phyloP scores from a whole-genome alignment of 768 basidiomycete species.

The Leccinum truebloodii region DNA sequence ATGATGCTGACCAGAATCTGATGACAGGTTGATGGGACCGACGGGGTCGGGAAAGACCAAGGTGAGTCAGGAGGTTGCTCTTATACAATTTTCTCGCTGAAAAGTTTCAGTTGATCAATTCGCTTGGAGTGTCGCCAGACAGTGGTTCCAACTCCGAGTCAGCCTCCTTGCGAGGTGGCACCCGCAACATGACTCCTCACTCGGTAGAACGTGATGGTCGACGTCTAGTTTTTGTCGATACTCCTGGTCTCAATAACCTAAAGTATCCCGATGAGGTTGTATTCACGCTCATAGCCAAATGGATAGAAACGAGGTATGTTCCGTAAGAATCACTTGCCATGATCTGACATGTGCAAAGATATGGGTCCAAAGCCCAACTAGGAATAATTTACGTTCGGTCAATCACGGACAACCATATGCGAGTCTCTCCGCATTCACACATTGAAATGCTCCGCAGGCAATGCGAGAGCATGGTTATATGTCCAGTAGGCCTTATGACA shows the following conservation, averaged over 20 bases:
- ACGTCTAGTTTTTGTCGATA: conserved; percentile 7
- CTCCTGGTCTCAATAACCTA: conserved; percentile 8
- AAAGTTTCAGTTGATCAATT: conserved; percentile 6
- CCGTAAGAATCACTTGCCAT: neutral
- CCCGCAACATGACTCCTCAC: neutral
- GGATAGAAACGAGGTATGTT: conserved; percentile 2
- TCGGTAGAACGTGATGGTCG: conserved; percentile 2
- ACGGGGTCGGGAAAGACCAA: conserved; percentile 12
- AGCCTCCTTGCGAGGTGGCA: neutral
- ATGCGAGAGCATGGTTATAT: neutral
- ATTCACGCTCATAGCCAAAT: conserved; percentile 1
- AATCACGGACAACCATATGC: conserved; percentile 7
- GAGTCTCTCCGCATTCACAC: neutral
- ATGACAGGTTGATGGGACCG: neutral
- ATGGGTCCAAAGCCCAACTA: neutral
- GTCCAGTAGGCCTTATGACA: conserved; percentile 9
- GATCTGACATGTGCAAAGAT: conserved; percentile 1
- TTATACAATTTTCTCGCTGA: neutral
- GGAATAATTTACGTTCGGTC: conserved; percentile 9
- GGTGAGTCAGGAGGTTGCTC: neutral
- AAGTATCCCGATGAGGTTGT: neutral
- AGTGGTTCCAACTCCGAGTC: neutral
- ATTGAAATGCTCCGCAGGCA: conserved; percentile 6
- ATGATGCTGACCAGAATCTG: neutral
- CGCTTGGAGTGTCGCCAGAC: neutral